These are phyloP conservation scores for Cubamyces lactineus DNA, from an alignment of 768 basidiomycete genomes.

Conservation along the genomic window DNA sequence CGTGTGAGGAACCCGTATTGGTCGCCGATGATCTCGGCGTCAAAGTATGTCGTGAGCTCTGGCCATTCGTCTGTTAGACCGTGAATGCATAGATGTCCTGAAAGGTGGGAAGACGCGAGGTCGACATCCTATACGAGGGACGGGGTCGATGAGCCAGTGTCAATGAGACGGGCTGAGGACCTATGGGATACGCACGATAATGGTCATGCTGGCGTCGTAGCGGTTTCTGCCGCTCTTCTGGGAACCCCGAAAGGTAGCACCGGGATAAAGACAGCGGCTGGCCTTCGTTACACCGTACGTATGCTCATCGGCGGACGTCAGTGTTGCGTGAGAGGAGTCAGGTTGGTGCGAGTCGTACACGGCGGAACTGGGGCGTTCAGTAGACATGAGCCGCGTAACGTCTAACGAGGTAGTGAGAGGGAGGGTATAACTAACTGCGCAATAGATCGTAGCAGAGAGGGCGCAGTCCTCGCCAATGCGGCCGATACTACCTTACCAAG, in stretches of 20 bases:
- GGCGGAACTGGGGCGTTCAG: too few relatives aligned
- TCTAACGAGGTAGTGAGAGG: too few relatives aligned
- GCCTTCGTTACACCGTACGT: too few relatives aligned
- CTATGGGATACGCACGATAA: conserved; percentile 66
- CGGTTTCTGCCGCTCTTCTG: conserved; percentile 94
- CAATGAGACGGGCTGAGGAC: conserved; percentile 41
- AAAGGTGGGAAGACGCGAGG: conserved; percentile 81
- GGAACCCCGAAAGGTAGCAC: conserved; percentile 85
- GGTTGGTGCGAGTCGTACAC: too few relatives aligned
- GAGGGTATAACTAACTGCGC: too few relatives aligned
- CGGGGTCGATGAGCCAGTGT: conserved; percentile 5
- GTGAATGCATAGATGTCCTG: conserved; percentile 83
- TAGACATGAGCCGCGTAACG: too few relatives aligned
- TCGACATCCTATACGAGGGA: conserved; percentile 74
- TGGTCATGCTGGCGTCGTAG: conserved; percentile 92
- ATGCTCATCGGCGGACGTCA: too few relatives aligned
- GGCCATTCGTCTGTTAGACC: conserved; percentile 95
- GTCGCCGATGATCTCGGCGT: conserved; percentile 92
- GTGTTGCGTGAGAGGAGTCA: too few relatives aligned
- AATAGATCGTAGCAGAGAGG: too few relatives aligned
- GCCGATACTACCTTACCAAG: too few relatives aligned
- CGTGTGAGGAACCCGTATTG: conserved; percentile 90
- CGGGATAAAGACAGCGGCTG: conserved; percentile 57
- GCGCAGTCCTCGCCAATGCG: too few relatives aligned
- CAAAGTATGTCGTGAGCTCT: conserved; percentile 94